Conservation (phyloP, 2,329 filamentous ascomycete genomes). For the Cytospora schulzeri region DNA sequence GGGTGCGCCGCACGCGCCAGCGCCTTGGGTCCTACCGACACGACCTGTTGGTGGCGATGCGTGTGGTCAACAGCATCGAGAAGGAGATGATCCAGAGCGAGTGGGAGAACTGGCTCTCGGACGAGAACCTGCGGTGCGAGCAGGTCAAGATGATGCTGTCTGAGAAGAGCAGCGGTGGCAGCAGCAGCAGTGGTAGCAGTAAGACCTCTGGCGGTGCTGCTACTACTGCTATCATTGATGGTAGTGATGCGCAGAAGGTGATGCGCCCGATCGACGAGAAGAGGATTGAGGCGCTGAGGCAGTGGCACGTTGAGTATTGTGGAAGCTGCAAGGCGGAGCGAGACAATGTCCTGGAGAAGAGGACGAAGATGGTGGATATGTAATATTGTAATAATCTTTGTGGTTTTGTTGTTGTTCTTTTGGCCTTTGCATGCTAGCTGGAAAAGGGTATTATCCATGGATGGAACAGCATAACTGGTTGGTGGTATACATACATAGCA, state of each 20-base stretch:
- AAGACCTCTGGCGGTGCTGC: conserved; percentile 16
- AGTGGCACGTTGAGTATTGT: conserved; percentile 58
- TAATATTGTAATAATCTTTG: conserved; percentile 13
- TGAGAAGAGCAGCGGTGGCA: conserved; percentile 21
- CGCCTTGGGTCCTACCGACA: conserved; percentile 83
- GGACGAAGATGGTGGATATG: conserved; percentile 34
- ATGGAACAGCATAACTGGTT: neutral
- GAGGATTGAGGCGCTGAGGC: conserved; percentile 42
- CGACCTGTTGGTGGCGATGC: conserved; percentile 86
- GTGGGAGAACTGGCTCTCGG: conserved; percentile 89
- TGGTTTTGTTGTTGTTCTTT: neutral
- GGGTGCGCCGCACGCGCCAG: conserved; percentile 79
- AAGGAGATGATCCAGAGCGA: conserved; percentile 81
- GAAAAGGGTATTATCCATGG: neutral
- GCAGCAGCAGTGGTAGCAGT: conserved; percentile 19
- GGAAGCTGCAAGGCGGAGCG: conserved; percentile 57
- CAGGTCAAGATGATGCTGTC: conserved; percentile 54
- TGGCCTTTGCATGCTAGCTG: conserved; percentile 6
- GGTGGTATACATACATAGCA: neutral
- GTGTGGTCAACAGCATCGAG: conserved; percentile 88
- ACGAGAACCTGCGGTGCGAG: conserved; percentile 76
- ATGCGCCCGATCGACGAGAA: conserved; percentile 35
- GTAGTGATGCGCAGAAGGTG: conserved; percentile 29
- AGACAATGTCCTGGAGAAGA: conserved; percentile 34
- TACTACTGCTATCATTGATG: conserved; percentile 2